These are phyloP conservation scores for Capillidium rhysosporum DNA, from an alignment of 371 early-diverging fungal species.

Conservation along the genomic window DNA sequence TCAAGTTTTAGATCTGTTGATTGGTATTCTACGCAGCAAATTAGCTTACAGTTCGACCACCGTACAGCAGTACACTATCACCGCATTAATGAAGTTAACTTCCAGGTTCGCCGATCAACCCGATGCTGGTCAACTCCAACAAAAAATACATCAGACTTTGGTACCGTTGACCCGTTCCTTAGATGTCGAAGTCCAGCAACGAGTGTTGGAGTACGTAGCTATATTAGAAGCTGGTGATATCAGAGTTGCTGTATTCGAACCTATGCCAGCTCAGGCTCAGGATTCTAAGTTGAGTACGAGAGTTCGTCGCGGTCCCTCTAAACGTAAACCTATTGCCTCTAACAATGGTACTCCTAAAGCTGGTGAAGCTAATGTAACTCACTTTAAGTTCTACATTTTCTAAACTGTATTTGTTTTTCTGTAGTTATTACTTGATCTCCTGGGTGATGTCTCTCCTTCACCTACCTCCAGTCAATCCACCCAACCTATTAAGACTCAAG, in stretches of 20 bases:
- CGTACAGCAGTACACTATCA: constrained; percentile 64
- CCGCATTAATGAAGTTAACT: constrained; percentile 73
- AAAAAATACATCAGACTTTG: constrained; percentile 33
- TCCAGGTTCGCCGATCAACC: constrained; percentile 39
- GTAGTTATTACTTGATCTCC: constrained; percentile 4
- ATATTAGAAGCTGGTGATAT: constrained; percentile 53
- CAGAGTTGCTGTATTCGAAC: constrained; percentile 71
- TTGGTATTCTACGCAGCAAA: constrained; percentile 40
- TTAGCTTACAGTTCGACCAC: constrained; percentile 47
- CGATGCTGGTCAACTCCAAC: constrained; percentile 14
- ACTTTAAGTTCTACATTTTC: neutral
- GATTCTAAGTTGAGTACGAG: neutral
- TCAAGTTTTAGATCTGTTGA: constrained; percentile 50
- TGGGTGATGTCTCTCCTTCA: constrained; percentile 2
- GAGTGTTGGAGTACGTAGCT: constrained; percentile 73
- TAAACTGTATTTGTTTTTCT: neutral
- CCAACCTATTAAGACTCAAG: neutral
- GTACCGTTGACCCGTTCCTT: constrained; percentile 37
- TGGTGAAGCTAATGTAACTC: neutral
- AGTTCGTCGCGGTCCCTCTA: neutral
- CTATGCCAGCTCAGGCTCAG: constrained; percentile 63
- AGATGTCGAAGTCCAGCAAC: constrained; percentile 83
- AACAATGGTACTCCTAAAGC: neutral
- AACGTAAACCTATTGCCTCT: neutral
- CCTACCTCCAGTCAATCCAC: neutral